Base-by-base conservation (phyloP, 495 filamentous ascomycete genomes). In the Trichoderma erinaceum region DNA sequence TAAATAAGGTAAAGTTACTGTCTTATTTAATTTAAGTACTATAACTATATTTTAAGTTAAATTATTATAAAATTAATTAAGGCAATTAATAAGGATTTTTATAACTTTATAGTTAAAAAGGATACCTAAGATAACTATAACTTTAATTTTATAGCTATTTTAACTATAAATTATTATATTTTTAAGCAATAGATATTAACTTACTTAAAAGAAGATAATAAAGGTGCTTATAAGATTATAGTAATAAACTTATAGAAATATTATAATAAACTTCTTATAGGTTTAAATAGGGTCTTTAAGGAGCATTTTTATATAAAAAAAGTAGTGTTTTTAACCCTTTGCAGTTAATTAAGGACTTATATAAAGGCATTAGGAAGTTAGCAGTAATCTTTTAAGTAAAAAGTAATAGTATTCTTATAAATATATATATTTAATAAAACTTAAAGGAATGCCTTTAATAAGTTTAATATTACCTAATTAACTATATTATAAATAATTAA, bases 391-490 rank as follows among this genome's bases (percentile, higher is more conserved):
- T 13, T 50, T 58, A 38, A 41, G 32, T 61, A 50, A 32, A 52
- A 52, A 64, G 10, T 67, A 67, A 67, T 41, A 67, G 25, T 52
- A 35, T 32, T 35, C 41, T 67, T 67, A 67, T 67, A 67, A 61
- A 61, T 61, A 35, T 61, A 67, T n/a, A n/a, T n/a, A n/a, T n/a
- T n/a, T n/a, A n/a, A n/a, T n/a, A n/a, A n/a, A n/a, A n/a, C n/a
- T n/a, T 38, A 67, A 61, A 32, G 21, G 27, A 61, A 61, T 67
- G 61, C 41, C 21, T 16, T 41, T 27, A 23, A 13, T 2, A 32
- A n/a, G 25, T 52, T 61, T 41, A 29, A 58, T 38, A 52, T 38
- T 4, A 32, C 2, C 12, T 67, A 67, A 61, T 38, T 7, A 7
- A 67, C 38, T 56, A 67, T 67, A 32, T 67, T 46, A 61, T 58